A percentile compares a stretch with the other conserved stretches of the same genome.
These are phyloP conservation scores for Myochromella boudieri DNA, from an alignment of 768 basidiomycete genomes.

Conservation along the genomic window DNA sequence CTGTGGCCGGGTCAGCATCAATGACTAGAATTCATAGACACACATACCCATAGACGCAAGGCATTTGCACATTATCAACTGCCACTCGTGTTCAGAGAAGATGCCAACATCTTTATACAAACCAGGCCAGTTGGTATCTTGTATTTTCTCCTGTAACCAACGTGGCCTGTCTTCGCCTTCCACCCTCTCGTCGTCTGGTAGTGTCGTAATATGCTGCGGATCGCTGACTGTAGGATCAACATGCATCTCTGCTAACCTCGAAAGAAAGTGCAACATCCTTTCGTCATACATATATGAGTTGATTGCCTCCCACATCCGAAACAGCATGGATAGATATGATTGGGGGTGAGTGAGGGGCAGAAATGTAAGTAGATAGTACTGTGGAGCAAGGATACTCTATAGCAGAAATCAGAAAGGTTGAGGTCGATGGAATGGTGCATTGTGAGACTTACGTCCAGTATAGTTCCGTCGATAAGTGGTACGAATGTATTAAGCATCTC, in stretches of 20 bases:
- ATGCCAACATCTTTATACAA: constrained; percentile 87
- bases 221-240: constrained; percentile 76
- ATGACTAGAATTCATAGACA: constrained; percentile 7
- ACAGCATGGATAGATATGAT: constrained; percentile 78
- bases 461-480: constrained; percentile 73
- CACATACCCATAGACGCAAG: constrained; percentile 75
- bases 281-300: constrained; percentile 91
- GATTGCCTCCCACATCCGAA: constrained; percentile 85
- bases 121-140: constrained; percentile 58
- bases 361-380: constrained; percentile 85
- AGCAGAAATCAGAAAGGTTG: constrained; percentile 10
- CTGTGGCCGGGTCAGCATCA: constrained; percentile 32
- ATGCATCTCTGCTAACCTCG: constrained; percentile 77
- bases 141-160: constrained; percentile 47
- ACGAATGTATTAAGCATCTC: constrained; percentile 90
- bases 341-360: constrained; percentile 84
- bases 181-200: constrained; percentile 69
- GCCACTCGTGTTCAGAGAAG: constrained; percentile 83
- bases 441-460: constrained; percentile 58
- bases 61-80: constrained; percentile 86
- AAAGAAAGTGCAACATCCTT: constrained; percentile 82
- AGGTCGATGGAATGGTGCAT: background rate
- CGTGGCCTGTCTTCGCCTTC: constrained; percentile 60
- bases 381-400: constrained; percentile 74
- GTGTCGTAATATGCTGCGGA: constrained; percentile 61